Evolutionary conservation across 345 rosid genomes (phyloP), one percentile per base, ranked within the genome.

Genomic region (Acer yangbiense): DNA sequence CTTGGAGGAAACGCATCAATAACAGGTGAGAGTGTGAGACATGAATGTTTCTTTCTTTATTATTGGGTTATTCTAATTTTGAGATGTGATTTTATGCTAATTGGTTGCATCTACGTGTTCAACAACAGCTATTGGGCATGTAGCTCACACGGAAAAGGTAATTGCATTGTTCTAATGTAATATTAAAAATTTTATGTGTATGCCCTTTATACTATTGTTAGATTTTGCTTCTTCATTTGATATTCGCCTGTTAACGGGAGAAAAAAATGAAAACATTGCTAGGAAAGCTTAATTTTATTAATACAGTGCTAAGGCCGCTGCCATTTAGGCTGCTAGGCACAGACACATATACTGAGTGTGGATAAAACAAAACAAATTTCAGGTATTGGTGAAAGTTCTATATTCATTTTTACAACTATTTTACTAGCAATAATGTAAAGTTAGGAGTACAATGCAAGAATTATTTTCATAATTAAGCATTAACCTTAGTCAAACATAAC

Each of bases 81-180:
- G 46, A 72, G 71, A 71, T 72, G 18, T 68, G 46, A 55, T 69
- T 79, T 23, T 61, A 29, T 48, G 32, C 66, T 71, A 77, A 84
- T 66, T 12, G 17, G 54, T 76, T 82, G 67, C 17, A 65, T 78
- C 67, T 29, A 2, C 18, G 2, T 44, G 46, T 58, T 79, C 67
- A 58, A 43, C 61, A 2, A 1, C 86, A 95, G 97, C 89, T 77
- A 73, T 95, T 80, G 97, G 99, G 11, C 88, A 90, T 68, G 79
- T 88, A 75, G 85, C 96, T 80, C 96, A 92, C 54, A 89, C 98
- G 0, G 83, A 68, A 85, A 90, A 87, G 99, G 99, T 95, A 85
- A 32, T 25, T 60, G 17, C 16, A 61, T 50, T 32, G 35, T 21
- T 21, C 3, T 32, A 63, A 11, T 27, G 48, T 18, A 29, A 43